A percentile compares a stretch with the other conserved stretches of the same genome.
phyloP scores from a whole-genome alignment of 2,329 filamentous ascomycete genomes.

The Lizonia empirigonia region DNA sequence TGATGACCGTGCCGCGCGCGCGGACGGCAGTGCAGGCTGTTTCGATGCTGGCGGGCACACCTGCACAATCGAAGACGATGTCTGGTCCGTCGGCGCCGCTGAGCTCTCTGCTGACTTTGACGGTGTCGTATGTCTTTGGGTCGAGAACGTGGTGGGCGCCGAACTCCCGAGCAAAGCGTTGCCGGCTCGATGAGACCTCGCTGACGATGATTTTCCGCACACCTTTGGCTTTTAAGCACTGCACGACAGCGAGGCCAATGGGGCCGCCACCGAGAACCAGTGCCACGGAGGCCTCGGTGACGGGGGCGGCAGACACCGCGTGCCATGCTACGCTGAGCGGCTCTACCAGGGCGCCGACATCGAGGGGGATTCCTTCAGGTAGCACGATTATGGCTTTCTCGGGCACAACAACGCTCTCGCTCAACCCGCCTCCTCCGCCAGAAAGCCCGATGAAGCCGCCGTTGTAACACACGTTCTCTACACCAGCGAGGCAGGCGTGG shows the following conservation, averaged over 20 bases:
- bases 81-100: conserved; percentile 60
- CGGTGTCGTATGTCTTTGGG: conserved; percentile 58
- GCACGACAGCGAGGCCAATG: conserved; percentile 65
- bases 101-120: conserved; percentile 53
- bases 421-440: conserved; percentile 62
- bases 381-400: conserved; percentile 57
- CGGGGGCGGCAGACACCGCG: conserved; percentile 58
- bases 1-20: conserved; percentile 63
- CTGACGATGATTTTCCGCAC: conserved; percentile 63
- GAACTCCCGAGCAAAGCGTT: conserved; percentile 59
- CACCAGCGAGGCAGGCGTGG: conserved; percentile 58
- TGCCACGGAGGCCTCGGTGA: conserved; percentile 55
- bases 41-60: conserved; percentile 56
- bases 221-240: conserved; percentile 61
- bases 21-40: conserved; percentile 57
- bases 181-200: conserved; percentile 59
- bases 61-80: conserved; percentile 67
- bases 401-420: conserved; percentile 60
- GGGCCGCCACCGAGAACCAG: conserved; percentile 67
- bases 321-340: conserved; percentile 70
- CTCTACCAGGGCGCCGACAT: conserved; percentile 65
- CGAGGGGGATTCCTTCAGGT: conserved; percentile 58
- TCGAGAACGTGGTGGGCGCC: conserved; percentile 63
- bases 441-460: conserved; percentile 60
- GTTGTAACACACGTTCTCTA: conserved; percentile 64